Conservation (phyloP, 2,329 filamentous ascomycete species). For the Alternaria postmessia region DNA sequence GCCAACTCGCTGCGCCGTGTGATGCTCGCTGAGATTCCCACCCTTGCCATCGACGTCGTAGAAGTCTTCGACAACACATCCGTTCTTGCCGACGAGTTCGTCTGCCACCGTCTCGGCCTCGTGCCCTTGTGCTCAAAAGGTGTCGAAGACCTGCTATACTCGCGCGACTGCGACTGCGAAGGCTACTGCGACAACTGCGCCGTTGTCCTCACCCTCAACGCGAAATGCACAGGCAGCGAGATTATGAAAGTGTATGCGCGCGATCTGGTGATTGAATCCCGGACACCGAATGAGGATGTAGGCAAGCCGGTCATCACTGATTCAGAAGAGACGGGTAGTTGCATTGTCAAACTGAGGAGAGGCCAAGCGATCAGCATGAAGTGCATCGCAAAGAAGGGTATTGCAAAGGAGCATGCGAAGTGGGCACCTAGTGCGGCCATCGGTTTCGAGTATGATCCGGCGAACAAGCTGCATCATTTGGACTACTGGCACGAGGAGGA, state of each 20-base stretch:
- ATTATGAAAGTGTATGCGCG: conserved; percentile 94
- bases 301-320: conserved; percentile 87
- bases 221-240: conserved; percentile 83
- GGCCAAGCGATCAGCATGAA: conserved; percentile 90
- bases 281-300: conserved; percentile 75
- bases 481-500: conserved; percentile 96
- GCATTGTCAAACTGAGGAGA: conserved; percentile 89
- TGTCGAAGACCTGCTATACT: conserved; percentile 82
- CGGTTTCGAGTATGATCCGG: conserved; percentile 97
- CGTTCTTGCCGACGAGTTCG: conserved; percentile 95
- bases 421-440: conserved; percentile 94
- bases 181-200: conserved; percentile 93
- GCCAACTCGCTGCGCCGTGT: conserved; percentile 91
- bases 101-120: conserved; percentile 89
- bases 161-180: conserved; percentile 95
- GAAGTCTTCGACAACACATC: conserved; percentile 93
- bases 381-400: conserved; percentile 97
- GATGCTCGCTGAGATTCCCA: conserved; percentile 93
- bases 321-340: conserved; percentile 77
- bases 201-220: conserved; percentile 83
- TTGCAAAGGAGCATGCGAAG: conserved; percentile 98
- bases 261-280: conserved; percentile 77
- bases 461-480: conserved; percentile 92
- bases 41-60: conserved; percentile 92
- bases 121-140: conserved; percentile 87